Evolutionary conservation across 306 rosid species (phyloP), one percentile per base, ranked within the genome.

Genomic region (Quercus variabilis): DNA sequence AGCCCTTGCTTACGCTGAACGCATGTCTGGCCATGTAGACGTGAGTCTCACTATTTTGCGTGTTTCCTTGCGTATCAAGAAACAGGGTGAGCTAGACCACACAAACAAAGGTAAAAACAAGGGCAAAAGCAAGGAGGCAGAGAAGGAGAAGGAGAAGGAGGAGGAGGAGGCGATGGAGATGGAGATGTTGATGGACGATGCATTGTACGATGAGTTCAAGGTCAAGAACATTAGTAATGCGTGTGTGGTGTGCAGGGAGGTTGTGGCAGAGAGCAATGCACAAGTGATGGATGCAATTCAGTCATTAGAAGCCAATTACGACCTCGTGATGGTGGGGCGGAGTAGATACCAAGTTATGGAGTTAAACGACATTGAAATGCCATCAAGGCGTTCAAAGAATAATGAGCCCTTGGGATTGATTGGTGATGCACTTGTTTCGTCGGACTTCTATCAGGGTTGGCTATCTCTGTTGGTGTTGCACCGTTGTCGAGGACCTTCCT

Each of bases 1-100:
- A 82, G 90, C 90, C 0, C 19, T 92, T 33, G 87, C 95, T 0
- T 80, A 83, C 30, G 90, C 83, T 1, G 62, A 74, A 1, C 70
- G 20, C n/a, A 64, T 64, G 70, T 64, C 70, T 1, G 21, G 41
- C 70, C 70, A 64, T 30, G 17, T 20, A 2, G n/a, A 30, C 20
- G 46, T 64, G 70, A 64, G 70, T 30, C n/a, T 64, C 43, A 64
- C 70, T 3, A 9, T 64, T n/a, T 28, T 64, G 28, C 43, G 13
- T 17, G 10, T 64, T 30, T 14, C 31, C 21, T 30, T 18, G 28
- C 20, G n/a, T 0, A 5, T 20, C 12, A 28, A 30, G 70, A 64
- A 64, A 3, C 15, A 30, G 9, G 43, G 3, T 49, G 54, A 12
- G 54, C 3, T 3, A 0, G 54, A 49, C 15, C 4, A 3, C 14